A percentile compares a stretch with the other conserved stretches of the same genome.
Conservation (phyloP, 768 basidiomycete species). For the Pisolithus sp. region DNA sequence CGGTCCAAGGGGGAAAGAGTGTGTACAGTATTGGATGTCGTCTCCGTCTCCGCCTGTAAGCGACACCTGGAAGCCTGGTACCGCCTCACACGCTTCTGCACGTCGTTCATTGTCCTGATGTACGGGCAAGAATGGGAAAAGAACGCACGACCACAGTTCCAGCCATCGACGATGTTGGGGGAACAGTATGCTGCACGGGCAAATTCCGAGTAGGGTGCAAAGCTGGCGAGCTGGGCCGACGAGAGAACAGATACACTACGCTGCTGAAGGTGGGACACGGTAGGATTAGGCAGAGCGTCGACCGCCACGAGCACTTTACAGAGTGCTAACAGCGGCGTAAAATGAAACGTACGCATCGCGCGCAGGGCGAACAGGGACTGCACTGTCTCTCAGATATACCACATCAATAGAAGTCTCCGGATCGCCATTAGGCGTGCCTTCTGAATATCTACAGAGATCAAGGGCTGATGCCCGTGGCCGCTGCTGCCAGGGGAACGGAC, state of each 20-base stretch:
- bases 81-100: conserved; percentile 29
- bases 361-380: too few species aligned
- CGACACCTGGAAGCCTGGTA: conserved; percentile 33
- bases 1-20: too few species aligned
- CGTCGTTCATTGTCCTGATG: neutral
- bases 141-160: conserved; percentile 40
- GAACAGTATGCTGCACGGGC: conserved; percentile 52
- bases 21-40: conserved; percentile 41
- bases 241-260: conserved; percentile 16
- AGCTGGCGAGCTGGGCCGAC: conserved; percentile 27
- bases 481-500: too few species aligned
- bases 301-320: neutral
- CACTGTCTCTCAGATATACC: too few species aligned
- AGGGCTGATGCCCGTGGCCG: too few species aligned
- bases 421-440: too few species aligned
- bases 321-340: too few species aligned
- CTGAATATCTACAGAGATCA: too few species aligned
- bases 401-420: too few species aligned
- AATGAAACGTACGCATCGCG: too few species aligned
- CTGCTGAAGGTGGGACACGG: neutral
- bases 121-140: neutral
- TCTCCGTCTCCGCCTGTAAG: conserved; percentile 48
- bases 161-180: conserved; percentile 29
- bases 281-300: neutral
- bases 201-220: conserved; percentile 45